Conservation (phyloP, 2,329 filamentous ascomycete genomes). For the Arthrobotrys iridis region DNA sequence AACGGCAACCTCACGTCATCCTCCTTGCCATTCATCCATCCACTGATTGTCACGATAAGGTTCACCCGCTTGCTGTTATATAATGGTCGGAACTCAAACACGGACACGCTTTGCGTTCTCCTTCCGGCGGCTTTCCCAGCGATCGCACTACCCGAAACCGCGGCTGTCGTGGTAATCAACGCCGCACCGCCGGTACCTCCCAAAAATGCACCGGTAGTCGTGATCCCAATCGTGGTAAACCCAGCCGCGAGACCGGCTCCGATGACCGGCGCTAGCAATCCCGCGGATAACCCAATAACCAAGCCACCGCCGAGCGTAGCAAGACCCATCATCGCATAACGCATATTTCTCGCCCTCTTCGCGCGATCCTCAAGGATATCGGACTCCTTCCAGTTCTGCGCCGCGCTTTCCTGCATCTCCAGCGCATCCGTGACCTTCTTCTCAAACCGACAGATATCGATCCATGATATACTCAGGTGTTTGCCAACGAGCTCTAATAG, state of each 20-base stretch:
- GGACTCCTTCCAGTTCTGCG: conserved; percentile 95
- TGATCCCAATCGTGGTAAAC: conserved; percentile 92
- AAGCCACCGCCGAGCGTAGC: conserved; percentile 88
- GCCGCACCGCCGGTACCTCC: conserved; percentile 92
- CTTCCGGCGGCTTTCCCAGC: conserved; percentile 85
- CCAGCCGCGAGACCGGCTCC: conserved; percentile 90
- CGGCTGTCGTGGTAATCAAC: conserved; percentile 89
- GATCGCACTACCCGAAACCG: conserved; percentile 85
- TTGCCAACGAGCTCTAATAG: conserved; percentile 84
- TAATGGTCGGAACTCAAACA: conserved; percentile 93
- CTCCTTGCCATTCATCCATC: conserved; percentile 98
- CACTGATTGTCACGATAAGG: conserved; percentile 90
- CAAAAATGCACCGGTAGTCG: conserved; percentile 86
- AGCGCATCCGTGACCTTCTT: conserved; percentile 95
- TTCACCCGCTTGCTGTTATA: conserved; percentile 99
- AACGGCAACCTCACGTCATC: conserved; percentile 96
- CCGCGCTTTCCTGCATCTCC: conserved; percentile 90
- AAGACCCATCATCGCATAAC: conserved; percentile 88
- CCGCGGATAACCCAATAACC: conserved; percentile 80
- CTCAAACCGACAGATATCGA: conserved; percentile 95
- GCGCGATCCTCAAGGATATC: conserved; percentile 88
- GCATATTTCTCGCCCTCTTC: conserved; percentile 80
- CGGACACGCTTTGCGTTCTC: conserved; percentile 89
- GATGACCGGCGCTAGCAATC: conserved; percentile 79
- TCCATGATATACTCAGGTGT: conserved; percentile 82